Evolutionary conservation across 345 rosid species (phyloP).

Genomic region (Melastoma malabathricum): DNA sequence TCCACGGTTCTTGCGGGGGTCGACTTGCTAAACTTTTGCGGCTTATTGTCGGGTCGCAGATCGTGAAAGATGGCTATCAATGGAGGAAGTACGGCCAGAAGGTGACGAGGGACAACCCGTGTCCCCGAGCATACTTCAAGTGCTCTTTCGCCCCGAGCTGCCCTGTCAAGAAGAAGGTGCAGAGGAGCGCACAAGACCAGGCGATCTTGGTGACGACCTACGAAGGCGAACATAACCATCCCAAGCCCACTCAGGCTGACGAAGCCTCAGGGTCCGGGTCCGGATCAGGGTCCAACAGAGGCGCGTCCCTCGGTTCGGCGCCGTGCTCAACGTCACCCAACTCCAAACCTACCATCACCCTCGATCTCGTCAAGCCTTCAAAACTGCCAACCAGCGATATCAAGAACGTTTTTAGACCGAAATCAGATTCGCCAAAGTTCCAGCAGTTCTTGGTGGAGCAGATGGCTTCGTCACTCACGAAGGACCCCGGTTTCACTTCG

Average conservation of each 20-base stretch:
- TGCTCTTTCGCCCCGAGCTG: conserved; percentile 95
- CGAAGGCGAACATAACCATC: conserved; percentile 98
- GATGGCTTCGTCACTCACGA: conserved; percentile 86
- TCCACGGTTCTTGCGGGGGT: neutral
- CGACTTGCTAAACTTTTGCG: neutral
- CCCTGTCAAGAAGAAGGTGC: conserved; percentile 98
- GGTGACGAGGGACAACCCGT: conserved; percentile 98
- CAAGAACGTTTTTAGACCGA: conserved; percentile 11
- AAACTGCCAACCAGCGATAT: neutral
- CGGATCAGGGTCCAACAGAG: conserved; percentile 32
- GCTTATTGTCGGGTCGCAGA: conserved; percentile 18
- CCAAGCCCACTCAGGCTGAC: conserved; percentile 50
- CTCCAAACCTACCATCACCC: conserved; percentile 31
- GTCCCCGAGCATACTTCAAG: conserved; percentile 94
- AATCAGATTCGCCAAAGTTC: conserved; percentile 40
- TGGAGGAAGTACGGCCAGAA: conserved; percentile 99
- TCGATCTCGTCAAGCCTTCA: conserved; percentile 37
- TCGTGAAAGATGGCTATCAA: conserved; percentile 94
- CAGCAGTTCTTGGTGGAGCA: conserved; percentile 72
- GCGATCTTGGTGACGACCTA: conserved; percentile 81
- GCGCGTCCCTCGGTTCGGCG: conserved; percentile 20
- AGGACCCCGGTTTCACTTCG: conserved; percentile 88
- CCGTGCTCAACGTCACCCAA: conserved; percentile 31
- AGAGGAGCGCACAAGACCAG: conserved; percentile 84
- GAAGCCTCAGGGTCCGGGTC: conserved; percentile 40